Base-by-base conservation (phyloP, 2,329 filamentous ascomycete species). In the Neonectria punicea region DNA sequence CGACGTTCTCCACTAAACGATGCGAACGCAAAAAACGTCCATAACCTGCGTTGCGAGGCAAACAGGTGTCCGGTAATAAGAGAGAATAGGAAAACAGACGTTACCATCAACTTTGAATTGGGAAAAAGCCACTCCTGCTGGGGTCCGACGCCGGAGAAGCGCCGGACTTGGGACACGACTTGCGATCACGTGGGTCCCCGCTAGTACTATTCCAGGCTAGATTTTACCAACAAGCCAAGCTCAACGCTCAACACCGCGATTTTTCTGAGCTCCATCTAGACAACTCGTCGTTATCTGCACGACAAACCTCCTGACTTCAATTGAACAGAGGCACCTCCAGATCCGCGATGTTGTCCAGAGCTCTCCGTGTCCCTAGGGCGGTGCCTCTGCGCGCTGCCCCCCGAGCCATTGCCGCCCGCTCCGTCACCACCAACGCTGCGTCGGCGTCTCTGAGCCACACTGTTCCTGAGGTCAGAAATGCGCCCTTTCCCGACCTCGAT, bases 381-480 rank as follows among this genome's bases (percentile, higher is more conserved):
- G 85, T 78, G 73, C 86, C 89, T 77, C 79, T 91, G 80, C 84
- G 85, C 77, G 78, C 82, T 58, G 77, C 80, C 63, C 78, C 84
- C 66, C 76, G 81, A 63, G 81, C 82, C 69, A 79, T 81, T 69
- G 83, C 86, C 73, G 84, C 89, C 79, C 89, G 95, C 80, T 89
- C 89, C 74, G 96, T 99, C 78, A 99, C 96, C 74, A 98, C 96
- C 73, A 92, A 98, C 83, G 96, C 96, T 72, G 96, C 96, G 73
- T 95, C 92, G 76, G 90, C 94, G 76, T 93, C 97, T 81, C 90
- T 94, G 76, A 93, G 95, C 81, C 93, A 92, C 86, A 86, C 89
- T 70, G 84, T 87, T 71, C 85, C 86, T 64, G 71, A 84, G 80
- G 82, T 84, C 75, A 75, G 81, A 73, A 73, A 73, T 74, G 72